Conservation (phyloP, 164 flowering plant species). For the Stephania cephalantha region DNA sequence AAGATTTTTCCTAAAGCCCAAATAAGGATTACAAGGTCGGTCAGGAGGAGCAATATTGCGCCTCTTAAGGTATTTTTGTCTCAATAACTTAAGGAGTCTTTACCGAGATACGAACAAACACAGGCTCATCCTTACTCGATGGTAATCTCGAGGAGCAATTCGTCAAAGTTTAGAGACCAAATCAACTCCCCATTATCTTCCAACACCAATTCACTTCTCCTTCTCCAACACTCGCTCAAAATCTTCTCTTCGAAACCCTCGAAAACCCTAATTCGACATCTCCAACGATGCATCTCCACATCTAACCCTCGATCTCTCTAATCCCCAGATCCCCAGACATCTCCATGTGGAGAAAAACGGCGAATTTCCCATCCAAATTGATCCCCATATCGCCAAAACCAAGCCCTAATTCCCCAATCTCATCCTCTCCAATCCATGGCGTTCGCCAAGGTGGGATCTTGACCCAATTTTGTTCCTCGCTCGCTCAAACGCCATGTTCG, state of each 20-base stretch:
- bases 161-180: too few relatives aligned
- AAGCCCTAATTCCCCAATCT: slow-evolving; percentile 7
- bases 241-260: not conserved
- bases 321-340: slow-evolving; percentile 1
- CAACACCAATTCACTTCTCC: not conserved
- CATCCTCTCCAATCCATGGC: slow-evolving; percentile 12
- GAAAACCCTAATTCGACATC: not conserved
- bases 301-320: not conserved
- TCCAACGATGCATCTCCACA: not conserved
- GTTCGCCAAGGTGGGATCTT: not conserved
- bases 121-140: too few relatives aligned
- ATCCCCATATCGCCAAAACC: slow-evolving; percentile 15
- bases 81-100: too few relatives aligned
- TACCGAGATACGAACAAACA: too few relatives aligned
- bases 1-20: too few relatives aligned
- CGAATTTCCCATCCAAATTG: slow-evolving; percentile 35
- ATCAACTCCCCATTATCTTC: too few relatives aligned
- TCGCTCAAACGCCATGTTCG: slow-evolving; percentile 8
- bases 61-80: too few relatives aligned
- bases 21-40: too few relatives aligned
- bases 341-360: slow-evolving; percentile 39
- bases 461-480: slow-evolving; percentile 11
- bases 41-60: too few relatives aligned
- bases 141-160: too few relatives aligned
- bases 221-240: too few relatives aligned